Evolutionary conservation across 1,139 yeast genomes (phyloP).

Genomic region (Meyerozyma athensensis): DNA sequence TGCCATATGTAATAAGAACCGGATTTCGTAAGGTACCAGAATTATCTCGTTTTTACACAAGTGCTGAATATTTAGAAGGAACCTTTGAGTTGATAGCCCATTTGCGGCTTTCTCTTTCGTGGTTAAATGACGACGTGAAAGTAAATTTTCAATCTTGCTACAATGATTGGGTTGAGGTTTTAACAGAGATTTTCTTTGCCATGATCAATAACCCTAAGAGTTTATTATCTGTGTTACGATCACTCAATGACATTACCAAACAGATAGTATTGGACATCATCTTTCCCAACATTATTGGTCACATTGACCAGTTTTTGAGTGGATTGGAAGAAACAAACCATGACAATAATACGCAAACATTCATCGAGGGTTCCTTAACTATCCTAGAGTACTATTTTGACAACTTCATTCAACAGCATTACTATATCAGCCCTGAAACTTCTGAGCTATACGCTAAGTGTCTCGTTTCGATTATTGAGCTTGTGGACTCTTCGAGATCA

Average conservation of each 20-base stretch:
- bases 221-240: slow-evolving; percentile 19
- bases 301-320: slow-evolving; percentile 30
- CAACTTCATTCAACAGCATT: slow-evolving; percentile 18
- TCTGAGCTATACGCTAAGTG: slow-evolving; percentile 27
- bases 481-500: slow-evolving; percentile 11
- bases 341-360: slow-evolving; percentile 32
- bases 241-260: slow-evolving; percentile 20
- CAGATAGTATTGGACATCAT: slow-evolving; percentile 30
- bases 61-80: slow-evolving; percentile 38
- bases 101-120: slow-evolving; percentile 23
- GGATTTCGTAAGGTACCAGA: slow-evolving; percentile 25
- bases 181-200: slow-evolving; percentile 31
- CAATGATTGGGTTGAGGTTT: slow-evolving; percentile 19
- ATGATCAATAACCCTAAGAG: slow-evolving; percentile 15
- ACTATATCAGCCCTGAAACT: slow-evolving; percentile 20
- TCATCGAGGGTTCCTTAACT: slow-evolving; percentile 24
- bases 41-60: slow-evolving; percentile 21
- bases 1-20: slow-evolving; percentile 25
- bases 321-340: slow-evolving; percentile 23
- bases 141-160: slow-evolving; percentile 20
- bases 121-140: slow-evolving; percentile 18
- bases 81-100: slow-evolving; percentile 36
- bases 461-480: slow-evolving; percentile 31
- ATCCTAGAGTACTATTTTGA: slow-evolving; percentile 17
- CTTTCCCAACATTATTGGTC: slow-evolving; percentile 36